A percentile compares a stretch with the other conserved stretches of the same genome.
Evolutionary conservation across 2,329 filamentous ascomycete genomes (phyloP).

Genomic region (Ceratocystiopsis sp.): DNA sequence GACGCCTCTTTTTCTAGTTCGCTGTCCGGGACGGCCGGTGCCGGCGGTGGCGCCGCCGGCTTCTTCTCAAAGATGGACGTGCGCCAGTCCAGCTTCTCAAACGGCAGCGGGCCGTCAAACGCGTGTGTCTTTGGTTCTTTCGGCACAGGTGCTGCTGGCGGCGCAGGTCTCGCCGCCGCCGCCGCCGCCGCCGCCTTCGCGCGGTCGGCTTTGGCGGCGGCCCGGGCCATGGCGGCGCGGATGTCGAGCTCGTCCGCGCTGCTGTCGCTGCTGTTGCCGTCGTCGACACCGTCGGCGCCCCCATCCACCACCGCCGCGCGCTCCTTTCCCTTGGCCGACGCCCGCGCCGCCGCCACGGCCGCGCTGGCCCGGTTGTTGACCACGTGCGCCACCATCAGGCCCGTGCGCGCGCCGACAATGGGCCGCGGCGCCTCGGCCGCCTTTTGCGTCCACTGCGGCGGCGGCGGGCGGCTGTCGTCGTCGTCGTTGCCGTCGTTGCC

Average conservation of each 20-base stretch:
- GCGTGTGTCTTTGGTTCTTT: conserved; percentile 33
- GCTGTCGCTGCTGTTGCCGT: conserved; percentile 30
- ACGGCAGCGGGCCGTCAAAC: conserved; percentile 71
- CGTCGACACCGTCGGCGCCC: conserved; percentile 7
- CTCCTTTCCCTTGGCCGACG: too few species aligned
- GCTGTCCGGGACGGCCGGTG: conserved; percentile 3
- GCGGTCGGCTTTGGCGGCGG: conserved; percentile 28
- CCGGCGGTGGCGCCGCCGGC: conserved; percentile 10
- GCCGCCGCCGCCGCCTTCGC: conserved; percentile 20
- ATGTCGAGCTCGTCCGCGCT: conserved; percentile 73
- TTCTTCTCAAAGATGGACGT: conserved; percentile 36
- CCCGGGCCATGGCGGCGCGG: conserved; percentile 55
- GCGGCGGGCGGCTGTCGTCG: conserved; percentile 21
- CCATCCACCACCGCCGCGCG: conserved; percentile 3
- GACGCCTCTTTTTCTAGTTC: conserved; percentile 5
- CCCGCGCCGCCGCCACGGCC: conserved; percentile 19
- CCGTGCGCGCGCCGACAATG: conserved; percentile 27
- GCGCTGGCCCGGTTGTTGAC: conserved; percentile 59
- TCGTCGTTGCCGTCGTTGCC: conserved; percentile 20
- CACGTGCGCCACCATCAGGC: conserved; percentile 51
- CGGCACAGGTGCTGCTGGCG: conserved; percentile 9
- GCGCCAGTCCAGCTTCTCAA: conserved; percentile 66
- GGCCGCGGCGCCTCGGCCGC: conserved; percentile 33
- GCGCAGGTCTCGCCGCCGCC: conserved; percentile 8
- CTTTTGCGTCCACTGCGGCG: conserved; percentile 39